These are phyloP conservation scores for Kwoniella dejecticola DNA, from an alignment of 768 basidiomycete genomes.

Conservation along the genomic window DNA sequence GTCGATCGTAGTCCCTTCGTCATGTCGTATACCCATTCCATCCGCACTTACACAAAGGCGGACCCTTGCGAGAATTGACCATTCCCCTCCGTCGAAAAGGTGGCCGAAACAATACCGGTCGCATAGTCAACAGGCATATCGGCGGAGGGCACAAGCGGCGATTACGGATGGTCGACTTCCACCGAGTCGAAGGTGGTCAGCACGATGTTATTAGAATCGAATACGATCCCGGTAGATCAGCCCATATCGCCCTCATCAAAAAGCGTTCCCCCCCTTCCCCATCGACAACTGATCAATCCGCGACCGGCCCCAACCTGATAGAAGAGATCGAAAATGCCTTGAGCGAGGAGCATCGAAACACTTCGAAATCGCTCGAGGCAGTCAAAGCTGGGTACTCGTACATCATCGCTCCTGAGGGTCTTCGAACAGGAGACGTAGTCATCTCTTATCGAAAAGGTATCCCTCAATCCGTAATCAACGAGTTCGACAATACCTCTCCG, in stretches of 20 bases:
- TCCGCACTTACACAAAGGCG: conserved; percentile 77
- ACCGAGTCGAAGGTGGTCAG: conserved; percentile 71
- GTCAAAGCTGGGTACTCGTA: conserved; percentile 69
- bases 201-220: conserved; percentile 93
- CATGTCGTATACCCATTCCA: conserved; percentile 82
- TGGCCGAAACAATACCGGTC: conserved; percentile 79
- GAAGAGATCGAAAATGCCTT: conserved; percentile 31
- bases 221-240: conserved; percentile 91
- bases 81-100: conserved; percentile 78
- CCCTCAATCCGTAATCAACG: conserved; percentile 70
- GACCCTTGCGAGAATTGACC: conserved; percentile 82
- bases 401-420: conserved; percentile 85
- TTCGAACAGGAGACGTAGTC: conserved; percentile 84
- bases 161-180: conserved; percentile 83
- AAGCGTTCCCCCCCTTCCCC: conserved; percentile 60
- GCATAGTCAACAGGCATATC: conserved; percentile 80
- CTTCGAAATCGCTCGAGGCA: conserved; percentile 23
- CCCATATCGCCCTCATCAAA: conserved; percentile 87
- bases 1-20: conserved; percentile 62
- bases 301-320: conserved; percentile 2
- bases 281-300: conserved; percentile 33
- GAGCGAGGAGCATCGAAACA: conserved; percentile 16
- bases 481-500: conserved; percentile 52
- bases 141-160: conserved; percentile 91
- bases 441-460: conserved; percentile 83